Conservation (phyloP, 164 flowering plant genomes). For the Aristolochia californica region DNA sequence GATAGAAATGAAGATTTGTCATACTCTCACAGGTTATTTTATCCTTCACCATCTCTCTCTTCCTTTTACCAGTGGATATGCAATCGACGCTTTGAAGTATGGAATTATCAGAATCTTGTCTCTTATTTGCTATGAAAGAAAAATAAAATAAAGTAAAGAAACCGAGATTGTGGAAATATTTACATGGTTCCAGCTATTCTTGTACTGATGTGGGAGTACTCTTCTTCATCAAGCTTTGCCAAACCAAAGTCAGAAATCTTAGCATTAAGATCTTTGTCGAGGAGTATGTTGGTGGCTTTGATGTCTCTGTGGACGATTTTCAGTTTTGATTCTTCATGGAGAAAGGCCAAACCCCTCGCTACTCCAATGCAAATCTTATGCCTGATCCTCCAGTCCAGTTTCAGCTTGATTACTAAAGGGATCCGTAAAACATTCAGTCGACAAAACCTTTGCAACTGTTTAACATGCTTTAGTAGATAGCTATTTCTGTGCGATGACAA, state of each 20-base stretch:
- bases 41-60: neutral
- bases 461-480: neutral
- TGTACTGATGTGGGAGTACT: slow-evolving; percentile 36
- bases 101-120: no score
- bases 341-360: slow-evolving; percentile 54
- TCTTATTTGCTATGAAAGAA: no score
- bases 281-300: slow-evolving; percentile 32
- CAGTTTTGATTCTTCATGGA: slow-evolving; percentile 61
- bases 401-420: slow-evolving; percentile 16
- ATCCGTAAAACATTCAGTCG: no score
- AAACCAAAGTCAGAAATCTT: slow-evolving; percentile 47
- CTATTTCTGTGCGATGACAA: neutral
- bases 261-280: slow-evolving; percentile 29
- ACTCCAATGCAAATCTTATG: slow-evolving; percentile 43
- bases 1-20: no score
- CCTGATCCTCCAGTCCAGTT: slow-evolving; percentile 54
- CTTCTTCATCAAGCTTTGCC: slow-evolving; percentile 37
- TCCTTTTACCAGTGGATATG: neutral
- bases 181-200: slow-evolving; percentile 44
- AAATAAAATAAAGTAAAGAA: no score
- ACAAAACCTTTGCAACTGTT: slow-evolving; percentile 20
- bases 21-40: no score
- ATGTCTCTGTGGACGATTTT: slow-evolving; percentile 48
- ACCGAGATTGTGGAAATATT: neutral
- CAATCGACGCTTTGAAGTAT: neutral